phyloP scores from a whole-genome alignment of 495 filamentous ascomycete genomes.

The Usnea hakonensis region DNA sequence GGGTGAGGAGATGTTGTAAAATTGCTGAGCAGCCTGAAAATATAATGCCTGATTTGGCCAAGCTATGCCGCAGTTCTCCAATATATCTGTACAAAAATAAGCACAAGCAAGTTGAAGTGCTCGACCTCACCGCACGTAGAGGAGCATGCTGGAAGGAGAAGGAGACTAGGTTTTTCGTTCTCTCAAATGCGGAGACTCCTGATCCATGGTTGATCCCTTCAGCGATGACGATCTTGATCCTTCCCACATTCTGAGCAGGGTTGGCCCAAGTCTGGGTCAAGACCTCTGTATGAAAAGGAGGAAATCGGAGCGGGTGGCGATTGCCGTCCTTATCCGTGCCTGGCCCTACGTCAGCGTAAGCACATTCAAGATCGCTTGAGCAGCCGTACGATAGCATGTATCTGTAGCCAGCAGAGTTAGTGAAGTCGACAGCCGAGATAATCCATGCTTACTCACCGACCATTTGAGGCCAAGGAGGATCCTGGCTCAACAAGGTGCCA shows the following conservation, averaged over 20 bases:
- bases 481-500: slow-evolving; percentile 47
- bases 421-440: neutral
- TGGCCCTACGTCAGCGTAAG: slow-evolving; percentile 25
- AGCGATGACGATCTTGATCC: slow-evolving; percentile 70
- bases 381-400: slow-evolving; percentile 14
- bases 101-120: slow-evolving; percentile 9
- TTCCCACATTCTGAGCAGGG: slow-evolving; percentile 59
- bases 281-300: slow-evolving; percentile 63
- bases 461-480: slow-evolving; percentile 55
- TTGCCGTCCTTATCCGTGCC: slow-evolving; percentile 55
- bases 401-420: slow-evolving; percentile 12
- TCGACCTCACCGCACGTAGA: slow-evolving; percentile 46
- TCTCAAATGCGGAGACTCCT: slow-evolving; percentile 51
- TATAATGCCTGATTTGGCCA: slow-evolving; percentile 77
- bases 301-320: slow-evolving; percentile 60
- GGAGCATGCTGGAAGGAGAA: slow-evolving; percentile 89
- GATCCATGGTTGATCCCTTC: slow-evolving; percentile 55
- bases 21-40: slow-evolving; percentile 40
- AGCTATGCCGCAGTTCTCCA: slow-evolving; percentile 71
- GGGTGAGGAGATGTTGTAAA: slow-evolving; percentile 32
- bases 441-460: slow-evolving; percentile 34
- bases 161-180: slow-evolving; percentile 63
- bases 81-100: slow-evolving; percentile 44
- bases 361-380: neutral
- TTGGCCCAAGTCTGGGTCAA: slow-evolving; percentile 65